Evolutionary conservation across 371 early-diverging fungal genomes (phyloP).

Genomic region (Entomophthora muscae): DNA sequence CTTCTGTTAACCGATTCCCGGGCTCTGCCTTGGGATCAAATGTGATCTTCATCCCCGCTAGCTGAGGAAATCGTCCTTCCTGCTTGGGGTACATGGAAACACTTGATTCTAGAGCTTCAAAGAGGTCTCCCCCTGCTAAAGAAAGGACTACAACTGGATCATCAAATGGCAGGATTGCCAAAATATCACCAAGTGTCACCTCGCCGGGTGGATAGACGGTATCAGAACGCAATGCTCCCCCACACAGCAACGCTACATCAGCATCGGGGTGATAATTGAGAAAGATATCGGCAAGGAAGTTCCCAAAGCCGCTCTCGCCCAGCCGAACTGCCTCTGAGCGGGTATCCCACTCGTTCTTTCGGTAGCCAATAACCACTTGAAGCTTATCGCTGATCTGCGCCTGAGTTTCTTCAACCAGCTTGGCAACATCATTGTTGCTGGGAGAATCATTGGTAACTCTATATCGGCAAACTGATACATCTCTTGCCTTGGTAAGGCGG

Average conservation of each 20-base stretch:
- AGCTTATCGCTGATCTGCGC: constrained; percentile 21
- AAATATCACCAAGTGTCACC: constrained; percentile 30
- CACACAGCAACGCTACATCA: constrained; percentile 27
- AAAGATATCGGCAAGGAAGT: constrained; percentile 39
- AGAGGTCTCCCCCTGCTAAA: constrained; percentile 30
- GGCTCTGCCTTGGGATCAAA: constrained; percentile 27
- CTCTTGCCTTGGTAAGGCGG: background rate
- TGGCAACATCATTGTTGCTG: background rate
- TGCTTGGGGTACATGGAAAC: constrained; percentile 38
- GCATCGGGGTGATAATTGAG: constrained; percentile 25
- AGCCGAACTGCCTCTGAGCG: constrained; percentile 29
- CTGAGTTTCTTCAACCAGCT: background rate
- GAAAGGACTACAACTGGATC: constrained; percentile 38
- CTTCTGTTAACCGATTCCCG: constrained; percentile 22
- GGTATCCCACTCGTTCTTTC: constrained; percentile 27
- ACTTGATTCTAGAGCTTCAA: constrained; percentile 34
- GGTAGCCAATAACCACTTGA: constrained; percentile 25
- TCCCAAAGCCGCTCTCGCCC: constrained; percentile 34
- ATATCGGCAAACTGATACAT: constrained; percentile 10
- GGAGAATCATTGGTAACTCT: background rate
- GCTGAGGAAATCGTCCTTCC: constrained; percentile 43
- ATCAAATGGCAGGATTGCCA: constrained; percentile 40
- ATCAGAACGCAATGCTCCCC: constrained; percentile 39
- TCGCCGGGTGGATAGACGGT: constrained; percentile 27
- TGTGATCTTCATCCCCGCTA: constrained; percentile 32